phyloP scores from a whole-genome alignment of 805 yeast genomes.

The Metschnikowia borealis region DNA sequence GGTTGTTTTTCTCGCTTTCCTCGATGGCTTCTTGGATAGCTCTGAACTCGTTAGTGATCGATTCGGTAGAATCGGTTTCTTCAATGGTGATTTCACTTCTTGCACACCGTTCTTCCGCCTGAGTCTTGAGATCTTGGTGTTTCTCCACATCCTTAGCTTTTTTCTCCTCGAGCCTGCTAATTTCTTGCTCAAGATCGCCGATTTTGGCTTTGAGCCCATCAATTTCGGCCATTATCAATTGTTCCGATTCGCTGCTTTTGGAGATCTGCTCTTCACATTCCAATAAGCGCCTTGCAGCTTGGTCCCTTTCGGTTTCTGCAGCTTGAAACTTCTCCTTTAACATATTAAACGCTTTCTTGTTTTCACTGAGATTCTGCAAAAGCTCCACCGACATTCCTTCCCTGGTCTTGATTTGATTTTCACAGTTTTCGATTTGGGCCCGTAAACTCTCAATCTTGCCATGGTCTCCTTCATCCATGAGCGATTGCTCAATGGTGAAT shows the following conservation, averaged over 20 bases:
- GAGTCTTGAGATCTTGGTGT: conserved; percentile 16
- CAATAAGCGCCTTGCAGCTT: conserved; percentile 9
- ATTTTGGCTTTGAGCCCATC: conserved; percentile 25
- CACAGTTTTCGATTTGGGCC: conserved; percentile 28
- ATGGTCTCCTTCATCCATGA: conserved; percentile 44
- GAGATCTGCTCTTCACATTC: conserved; percentile 16
- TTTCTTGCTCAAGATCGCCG: conserved; percentile 11
- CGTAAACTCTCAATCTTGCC: conserved; percentile 38
- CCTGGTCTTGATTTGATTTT: conserved; percentile 24
- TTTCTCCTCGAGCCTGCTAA: conserved; percentile 14
- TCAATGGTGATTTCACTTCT: conserved; percentile 42
- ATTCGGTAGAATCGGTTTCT: conserved; percentile 41
- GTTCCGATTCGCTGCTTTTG: conserved; percentile 16
- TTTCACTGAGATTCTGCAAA: conserved; percentile 7
- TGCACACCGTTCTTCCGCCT: conserved; percentile 42
- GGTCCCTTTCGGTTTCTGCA: conserved; percentile 1
- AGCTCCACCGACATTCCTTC: conserved; percentile 28
- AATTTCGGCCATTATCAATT: conserved; percentile 14
- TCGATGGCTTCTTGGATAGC: conserved; percentile 44
- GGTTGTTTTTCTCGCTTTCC: conserved; percentile 50
- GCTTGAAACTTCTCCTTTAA: conserved; percentile 7
- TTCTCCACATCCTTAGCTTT: conserved; percentile 11
- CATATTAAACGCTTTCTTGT: conserved; percentile 4
- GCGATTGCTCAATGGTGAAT: conserved; percentile 31
- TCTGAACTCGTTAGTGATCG: conserved; percentile 47